A percentile compares a stretch with the other conserved stretches of the same genome.
Evolutionary conservation across 352 stramenopile species (phyloP).

Genomic region (Phytophthora fragariaefolia): DNA sequence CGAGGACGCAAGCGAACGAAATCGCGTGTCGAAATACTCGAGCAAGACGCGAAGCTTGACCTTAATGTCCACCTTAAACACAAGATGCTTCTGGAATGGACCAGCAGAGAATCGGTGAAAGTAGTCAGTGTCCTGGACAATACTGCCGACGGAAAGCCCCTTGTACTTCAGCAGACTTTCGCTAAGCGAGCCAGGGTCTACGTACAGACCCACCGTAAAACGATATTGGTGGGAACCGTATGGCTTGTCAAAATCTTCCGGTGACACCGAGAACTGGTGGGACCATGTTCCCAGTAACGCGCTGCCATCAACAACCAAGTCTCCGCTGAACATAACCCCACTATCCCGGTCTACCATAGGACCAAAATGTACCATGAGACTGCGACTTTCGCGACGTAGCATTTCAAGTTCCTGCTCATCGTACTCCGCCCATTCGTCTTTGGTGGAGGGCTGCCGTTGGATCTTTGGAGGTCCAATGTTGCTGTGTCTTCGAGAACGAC

Average conservation of each 20-base stretch:
- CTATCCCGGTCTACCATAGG: constrained; percentile 75
- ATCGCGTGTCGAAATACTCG: constrained; percentile 59
- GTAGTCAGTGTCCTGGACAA: constrained; percentile 80
- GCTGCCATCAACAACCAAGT: constrained; percentile 62
- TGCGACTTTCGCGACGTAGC: constrained; percentile 66
- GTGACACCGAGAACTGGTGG: constrained; percentile 56
- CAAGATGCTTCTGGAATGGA: constrained; percentile 71
- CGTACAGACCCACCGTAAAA: constrained; percentile 73
- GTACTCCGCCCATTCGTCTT: constrained; percentile 68
- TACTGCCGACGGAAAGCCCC: constrained; percentile 76
- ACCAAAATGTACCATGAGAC: constrained; percentile 65
- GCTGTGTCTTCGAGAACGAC: constrained; percentile 23
- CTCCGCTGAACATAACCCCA: constrained; percentile 62
- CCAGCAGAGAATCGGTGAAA: constrained; percentile 69
- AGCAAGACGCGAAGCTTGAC: constrained; percentile 53
- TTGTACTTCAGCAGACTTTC: constrained; percentile 85
- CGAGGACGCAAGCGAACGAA: constrained; percentile 32
- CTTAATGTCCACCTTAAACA: constrained; percentile 68
- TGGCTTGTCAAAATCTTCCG: constrained; percentile 41
- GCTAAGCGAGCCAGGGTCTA: constrained; percentile 62
- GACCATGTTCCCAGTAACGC: constrained; percentile 75
- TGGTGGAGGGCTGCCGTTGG: constrained; percentile 43
- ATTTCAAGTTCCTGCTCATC: constrained; percentile 73
- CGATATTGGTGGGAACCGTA: constrained; percentile 45
- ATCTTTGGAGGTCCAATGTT: constrained; percentile 8